Conservation (phyloP, 768 basidiomycete genomes). For the Lactarius evosmus region DNA sequence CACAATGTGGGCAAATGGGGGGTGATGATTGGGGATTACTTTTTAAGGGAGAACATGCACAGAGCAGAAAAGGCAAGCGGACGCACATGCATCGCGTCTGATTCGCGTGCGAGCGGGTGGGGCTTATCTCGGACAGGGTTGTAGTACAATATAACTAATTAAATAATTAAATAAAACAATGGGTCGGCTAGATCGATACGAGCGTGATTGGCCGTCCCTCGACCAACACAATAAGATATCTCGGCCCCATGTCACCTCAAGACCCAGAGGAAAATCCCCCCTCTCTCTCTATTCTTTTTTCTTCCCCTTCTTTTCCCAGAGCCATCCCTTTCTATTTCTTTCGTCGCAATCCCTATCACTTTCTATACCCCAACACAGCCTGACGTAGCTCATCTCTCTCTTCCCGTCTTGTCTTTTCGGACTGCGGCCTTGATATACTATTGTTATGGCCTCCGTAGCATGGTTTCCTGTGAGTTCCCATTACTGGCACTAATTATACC, state of each 20-base stretch:
- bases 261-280: background rate
- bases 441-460: background rate
- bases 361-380: too few relatives aligned
- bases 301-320: background rate
- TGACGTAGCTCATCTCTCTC: background rate
- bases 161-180: background rate
- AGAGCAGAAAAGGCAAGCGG: background rate
- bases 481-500: background rate
- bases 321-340: background rate
- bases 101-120: too few relatives aligned
- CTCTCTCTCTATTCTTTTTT: too few relatives aligned
- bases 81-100: background rate
- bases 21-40: too few relatives aligned
- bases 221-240: background rate
- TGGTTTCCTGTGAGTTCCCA: slow-evolving; percentile 24
- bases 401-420: background rate
- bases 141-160: too few relatives aligned
- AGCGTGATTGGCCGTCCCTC: background rate
- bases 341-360: too few relatives aligned
- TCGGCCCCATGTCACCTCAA: background rate
- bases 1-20: too few relatives aligned
- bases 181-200: background rate
- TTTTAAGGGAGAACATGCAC: background rate
- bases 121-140: too few relatives aligned
- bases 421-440: background rate